Percentiles rank a stretch among this genome's conserved stretches.
These are phyloP conservation scores for Xanthoceras sorbifolium DNA, from an alignment of 345 rosid species.

Conservation along the genomic window DNA sequence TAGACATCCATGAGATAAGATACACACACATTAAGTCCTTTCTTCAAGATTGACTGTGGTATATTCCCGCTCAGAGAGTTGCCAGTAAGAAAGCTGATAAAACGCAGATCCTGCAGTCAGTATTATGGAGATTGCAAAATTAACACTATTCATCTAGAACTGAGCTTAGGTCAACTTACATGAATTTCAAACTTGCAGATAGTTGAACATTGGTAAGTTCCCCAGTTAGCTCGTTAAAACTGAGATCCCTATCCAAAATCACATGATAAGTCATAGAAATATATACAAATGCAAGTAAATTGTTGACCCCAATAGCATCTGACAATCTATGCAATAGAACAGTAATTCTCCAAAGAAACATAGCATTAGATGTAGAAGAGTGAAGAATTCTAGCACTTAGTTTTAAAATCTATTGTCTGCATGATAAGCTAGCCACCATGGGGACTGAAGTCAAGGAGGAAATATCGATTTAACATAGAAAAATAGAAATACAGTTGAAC, in stretches of 20 bases:
- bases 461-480: neutral
- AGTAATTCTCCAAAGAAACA: neutral
- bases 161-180: conserved; percentile 15
- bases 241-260: conserved; percentile 35
- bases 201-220: conserved; percentile 18
- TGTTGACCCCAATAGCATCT: neutral
- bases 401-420: neutral
- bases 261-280: neutral
- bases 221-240: conserved; percentile 29
- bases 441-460: neutral
- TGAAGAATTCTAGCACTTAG: neutral
- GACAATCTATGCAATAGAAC: conserved; percentile 7
- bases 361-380: neutral
- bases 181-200: conserved; percentile 17
- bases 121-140: neutral
- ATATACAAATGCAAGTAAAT: neutral
- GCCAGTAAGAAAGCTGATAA: conserved; percentile 26
- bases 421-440: neutral
- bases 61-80: conserved; percentile 34
- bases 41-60: conserved; percentile 28
- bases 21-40: conserved; percentile 35
- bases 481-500: neutral
- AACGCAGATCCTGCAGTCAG: conserved; percentile 6
- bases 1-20: neutral
- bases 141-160: neutral